These are phyloP conservation scores for Huntiella bhutanensis DNA, from an alignment of 2,329 filamentous ascomycete genomes.

Conservation along the genomic window DNA sequence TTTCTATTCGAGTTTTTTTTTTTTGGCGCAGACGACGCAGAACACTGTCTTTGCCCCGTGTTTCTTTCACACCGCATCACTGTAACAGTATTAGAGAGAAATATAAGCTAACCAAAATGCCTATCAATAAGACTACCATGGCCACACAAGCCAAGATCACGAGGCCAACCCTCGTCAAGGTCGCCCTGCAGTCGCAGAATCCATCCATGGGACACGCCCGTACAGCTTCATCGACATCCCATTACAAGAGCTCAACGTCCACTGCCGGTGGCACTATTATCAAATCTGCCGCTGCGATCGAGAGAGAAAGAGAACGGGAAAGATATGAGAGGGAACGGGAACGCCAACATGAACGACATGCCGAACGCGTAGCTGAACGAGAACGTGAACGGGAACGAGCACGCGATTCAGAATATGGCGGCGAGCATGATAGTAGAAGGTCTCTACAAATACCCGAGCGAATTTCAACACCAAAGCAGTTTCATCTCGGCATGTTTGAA, in stretches of 20 bases:
- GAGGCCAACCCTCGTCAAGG: constrained; percentile 67
- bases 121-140: constrained; percentile 6
- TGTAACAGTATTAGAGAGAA: background rate
- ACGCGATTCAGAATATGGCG: constrained; percentile 28
- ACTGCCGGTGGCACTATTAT: constrained; percentile 8
- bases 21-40: background rate
- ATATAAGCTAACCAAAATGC: constrained; percentile 2
- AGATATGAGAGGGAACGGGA: constrained; percentile 4
- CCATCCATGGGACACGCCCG: constrained; percentile 27
- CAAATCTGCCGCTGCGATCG: constrained; percentile 2
- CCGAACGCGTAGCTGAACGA: background rate
- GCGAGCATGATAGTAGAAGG: constrained; percentile 35
- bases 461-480: constrained; percentile 39
- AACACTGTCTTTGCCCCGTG: background rate
- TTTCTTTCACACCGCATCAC: background rate
- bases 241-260: constrained; percentile 5
- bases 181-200: constrained; percentile 63
- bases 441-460: constrained; percentile 36
- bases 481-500: constrained; percentile 87
- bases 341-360: background rate
- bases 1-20: background rate
- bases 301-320: constrained; percentile 8
- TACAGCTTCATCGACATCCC: constrained; percentile 1
- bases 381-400: constrained; percentile 1
- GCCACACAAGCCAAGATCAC: constrained; percentile 11